phyloP scores from a whole-genome alignment of 768 basidiomycete species.

The Serendipita indica region DNA sequence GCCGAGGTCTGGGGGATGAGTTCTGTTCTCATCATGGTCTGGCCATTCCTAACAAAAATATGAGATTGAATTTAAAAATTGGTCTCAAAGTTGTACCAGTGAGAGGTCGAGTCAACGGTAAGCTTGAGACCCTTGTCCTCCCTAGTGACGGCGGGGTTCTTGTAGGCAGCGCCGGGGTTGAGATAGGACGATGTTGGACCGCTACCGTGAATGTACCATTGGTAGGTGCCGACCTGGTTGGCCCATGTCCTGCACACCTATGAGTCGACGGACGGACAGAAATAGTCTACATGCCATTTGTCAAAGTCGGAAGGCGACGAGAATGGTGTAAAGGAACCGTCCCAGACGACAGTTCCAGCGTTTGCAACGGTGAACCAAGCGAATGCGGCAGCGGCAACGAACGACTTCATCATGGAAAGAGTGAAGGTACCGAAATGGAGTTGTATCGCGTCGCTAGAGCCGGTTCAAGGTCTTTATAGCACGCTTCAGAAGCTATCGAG shows the following conservation, averaged over 20 bases:
- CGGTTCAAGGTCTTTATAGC: background rate
- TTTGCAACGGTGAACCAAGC: conserved; percentile 20
- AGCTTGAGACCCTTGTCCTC: conserved; percentile 38
- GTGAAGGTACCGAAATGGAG: conserved; percentile 2
- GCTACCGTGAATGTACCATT: conserved; percentile 47
- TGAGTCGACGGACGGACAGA: conserved; percentile 1
- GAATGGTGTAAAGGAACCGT: conserved; percentile 31
- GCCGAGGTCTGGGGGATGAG: conserved; percentile 30
- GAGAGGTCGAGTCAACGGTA: conserved; percentile 26
- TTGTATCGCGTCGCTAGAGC: background rate
- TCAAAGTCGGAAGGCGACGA: conserved; percentile 33
- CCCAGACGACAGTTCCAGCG: conserved; percentile 41
- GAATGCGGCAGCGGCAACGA: conserved; percentile 14
- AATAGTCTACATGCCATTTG: conserved; percentile 23
- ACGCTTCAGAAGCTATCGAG: background rate
- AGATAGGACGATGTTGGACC: conserved; percentile 39
- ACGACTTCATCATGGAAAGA: conserved; percentile 15
- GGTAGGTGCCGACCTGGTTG: conserved; percentile 38
- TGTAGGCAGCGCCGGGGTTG: conserved; percentile 34
- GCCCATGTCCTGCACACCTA: conserved; percentile 34
- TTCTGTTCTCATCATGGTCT: conserved; percentile 30
- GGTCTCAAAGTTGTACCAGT: background rate
- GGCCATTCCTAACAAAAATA: conserved; percentile 31
- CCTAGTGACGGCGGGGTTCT: conserved; percentile 41
- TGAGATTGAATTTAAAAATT: background rate